Evolutionary conservation across 2,329 filamentous ascomycete species (phyloP), one percentile per base, ranked within the genome.

Genomic region (Botrytis sinoallii): DNA sequence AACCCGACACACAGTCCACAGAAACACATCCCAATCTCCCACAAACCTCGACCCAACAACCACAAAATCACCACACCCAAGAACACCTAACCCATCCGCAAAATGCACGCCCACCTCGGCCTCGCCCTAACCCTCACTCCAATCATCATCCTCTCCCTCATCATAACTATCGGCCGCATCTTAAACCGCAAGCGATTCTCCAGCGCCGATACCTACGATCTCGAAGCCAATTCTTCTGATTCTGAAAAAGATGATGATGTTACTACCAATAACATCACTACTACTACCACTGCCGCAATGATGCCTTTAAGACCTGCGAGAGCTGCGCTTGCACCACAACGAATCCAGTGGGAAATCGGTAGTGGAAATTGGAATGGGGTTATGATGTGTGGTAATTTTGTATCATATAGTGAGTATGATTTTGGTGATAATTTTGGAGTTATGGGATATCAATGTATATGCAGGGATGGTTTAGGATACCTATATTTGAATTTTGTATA

Each of bases 1-100:
- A 35, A 16, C 0, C 9, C 29, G 4, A 14, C 2, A 14, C 3
- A 46, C 0, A 25, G 46, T 35, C 5, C 16, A 35, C 38, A 0
- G 16, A 40, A 38, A n/a, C 6, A 48, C 16, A 10, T 67, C 8
- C 64, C 25, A 52, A 9, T 25, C 6, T 40, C 44, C 44, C 10
- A 29, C 64, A 35, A 48, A n/a, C n/a, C 12, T 16, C 64, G 5
- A 10, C 5, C 29, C 32, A 66, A 66, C 16, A 20, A 61, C 32
- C 16, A 61, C 59, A 38, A 20, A 12, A n/a, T 18, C 60, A 55
- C 35, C 35, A 55, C 25, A 67, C 6, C 2, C 1, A 67, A 16
- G 29, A 55, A 6, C 8, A 32, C 18, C 2, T 4, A 12, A 4
- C 20, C 46, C 25, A 20, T 35, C 52, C 7, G 6, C 32, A 67